These are phyloP conservation scores for Trichoderma koningii DNA, from an alignment of 2,329 filamentous ascomycete genomes.

Conservation along the genomic window DNA sequence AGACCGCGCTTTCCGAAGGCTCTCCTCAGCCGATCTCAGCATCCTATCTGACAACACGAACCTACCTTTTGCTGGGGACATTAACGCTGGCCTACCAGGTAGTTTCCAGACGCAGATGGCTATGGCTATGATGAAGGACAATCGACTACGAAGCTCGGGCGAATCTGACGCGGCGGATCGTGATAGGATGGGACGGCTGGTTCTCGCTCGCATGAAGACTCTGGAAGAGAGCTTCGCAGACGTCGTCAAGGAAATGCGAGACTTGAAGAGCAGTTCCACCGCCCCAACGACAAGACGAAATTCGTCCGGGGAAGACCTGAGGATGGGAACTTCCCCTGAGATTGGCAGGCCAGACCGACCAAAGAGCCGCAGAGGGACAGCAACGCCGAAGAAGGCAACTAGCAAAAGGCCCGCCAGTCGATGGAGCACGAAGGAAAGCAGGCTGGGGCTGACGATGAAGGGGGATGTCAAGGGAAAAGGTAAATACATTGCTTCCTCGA, in stretches of 20 bases:
- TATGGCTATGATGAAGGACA: slow-evolving; percentile 63
- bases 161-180: slow-evolving; percentile 48
- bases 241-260: slow-evolving; percentile 78
- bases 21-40: slow-evolving; percentile 70
- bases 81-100: slow-evolving; percentile 65
- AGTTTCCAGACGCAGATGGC: slow-evolving; percentile 83
- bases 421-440: slow-evolving; percentile 47
- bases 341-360: slow-evolving; percentile 39
- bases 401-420: slow-evolving; percentile 43
- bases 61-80: slow-evolving; percentile 56
- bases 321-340: slow-evolving; percentile 38
- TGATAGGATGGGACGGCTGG: slow-evolving; percentile 75
- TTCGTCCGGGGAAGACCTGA: slow-evolving; percentile 50
- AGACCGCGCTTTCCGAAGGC: slow-evolving; percentile 44
- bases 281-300: slow-evolving; percentile 53
- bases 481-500: slow-evolving; percentile 47
- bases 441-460: slow-evolving; percentile 34
- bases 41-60: slow-evolving; percentile 70
- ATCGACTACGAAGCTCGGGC: slow-evolving; percentile 52
- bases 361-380: slow-evolving; percentile 36
- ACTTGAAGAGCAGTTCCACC: slow-evolving; percentile 54
- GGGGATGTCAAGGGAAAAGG: slow-evolving; percentile 50
- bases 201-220: slow-evolving; percentile 88
- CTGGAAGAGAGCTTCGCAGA: slow-evolving; percentile 89
- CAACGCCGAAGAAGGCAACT: slow-evolving; percentile 35